Percentiles rank a stretch among this genome's conserved stretches.
Evolutionary conservation across 306 rosid species (phyloP).

Genomic region (Pyrus betulifolia): DNA sequence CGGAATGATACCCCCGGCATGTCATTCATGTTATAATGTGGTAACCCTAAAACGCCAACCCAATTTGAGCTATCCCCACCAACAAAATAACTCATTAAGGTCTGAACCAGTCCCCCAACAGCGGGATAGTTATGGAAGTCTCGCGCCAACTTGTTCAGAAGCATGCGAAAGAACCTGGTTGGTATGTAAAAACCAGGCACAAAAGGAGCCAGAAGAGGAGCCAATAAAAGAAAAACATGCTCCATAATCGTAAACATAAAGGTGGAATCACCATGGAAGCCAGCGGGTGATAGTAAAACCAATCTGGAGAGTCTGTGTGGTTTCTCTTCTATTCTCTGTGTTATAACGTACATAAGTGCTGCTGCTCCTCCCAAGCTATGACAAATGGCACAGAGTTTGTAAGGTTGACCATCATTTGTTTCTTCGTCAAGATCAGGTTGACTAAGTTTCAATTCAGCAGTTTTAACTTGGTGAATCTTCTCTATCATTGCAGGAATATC

Average conservation of each 20-base stretch:
- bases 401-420: constrained; percentile 52
- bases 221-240: constrained; percentile 36
- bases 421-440: constrained; percentile 56
- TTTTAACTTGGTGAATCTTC: constrained; percentile 75
- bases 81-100: constrained; percentile 68
- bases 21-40: constrained; percentile 95
- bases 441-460: constrained; percentile 59
- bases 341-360: constrained; percentile 59
- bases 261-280: constrained; percentile 74
- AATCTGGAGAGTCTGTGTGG: constrained; percentile 83
- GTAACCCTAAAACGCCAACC: constrained; percentile 81
- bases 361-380: constrained; percentile 97
- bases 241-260: constrained; percentile 51
- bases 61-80: constrained; percentile 98
- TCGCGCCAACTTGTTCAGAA: constrained; percentile 77
- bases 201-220: constrained; percentile 59
- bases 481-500: constrained; percentile 89
- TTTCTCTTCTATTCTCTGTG: constrained; percentile 55
- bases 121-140: constrained; percentile 88
- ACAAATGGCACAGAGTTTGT: constrained; percentile 72
- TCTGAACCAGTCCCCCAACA: constrained; percentile 89
- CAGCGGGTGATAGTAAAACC: constrained; percentile 81
- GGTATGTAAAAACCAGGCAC: constrained; percentile 86
- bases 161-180: constrained; percentile 89
- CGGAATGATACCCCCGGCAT: constrained; percentile 86